Base-by-base conservation (phyloP, 495 filamentous ascomycete genomes). In the Hypoxylon subgilvum region DNA sequence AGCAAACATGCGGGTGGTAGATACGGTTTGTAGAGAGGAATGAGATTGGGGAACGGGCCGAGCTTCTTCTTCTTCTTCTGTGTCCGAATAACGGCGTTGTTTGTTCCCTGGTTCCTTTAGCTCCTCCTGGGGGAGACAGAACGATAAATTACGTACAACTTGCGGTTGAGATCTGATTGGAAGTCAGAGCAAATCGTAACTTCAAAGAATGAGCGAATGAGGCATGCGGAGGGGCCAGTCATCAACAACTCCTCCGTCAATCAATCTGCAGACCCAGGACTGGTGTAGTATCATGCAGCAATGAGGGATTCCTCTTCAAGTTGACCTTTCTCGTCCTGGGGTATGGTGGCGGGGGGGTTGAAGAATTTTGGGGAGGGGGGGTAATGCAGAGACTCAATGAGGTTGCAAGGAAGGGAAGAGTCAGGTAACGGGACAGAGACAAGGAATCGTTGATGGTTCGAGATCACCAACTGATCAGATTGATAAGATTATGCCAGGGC, bases 401-500 rank as follows among this genome's bases (percentile, higher is more conserved):
- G n/a, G n/a, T n/a, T n/a, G n/a, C n/a, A n/a, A 48, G 42, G 48
- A 27, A 17, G 40, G 10, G 14, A 54, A 18, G 28, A 16, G 57
- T 54, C 50, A 42, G 21, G 40, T 30, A 17, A 42, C 18, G 28
- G 17, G 9, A 18, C 17, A 39, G 6, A n/a, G 40, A 19, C 22
- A 43, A 7, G 21, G 6, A 13, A n/a, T 30, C 21, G 30, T 25
- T 27, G 30, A 58, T 57, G 62, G 57, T 61, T 58, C 53, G 59
- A 61, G 59, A 66, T 66, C 59, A 66, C 64, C 59, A 3, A 69
- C 68, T 69, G 70, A 72, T 69, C 66, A 63, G 70, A 72, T 72
- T 72, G 70, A 72, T 72, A 72, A 72, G 70, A 72, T 72, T 69
- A 70, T 60, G 57, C 57, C 63, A 66, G 63, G 63, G 45, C 63